Base-by-base conservation (phyloP, 2,329 filamentous ascomycete genomes). In the Xylaria sp. region DNA sequence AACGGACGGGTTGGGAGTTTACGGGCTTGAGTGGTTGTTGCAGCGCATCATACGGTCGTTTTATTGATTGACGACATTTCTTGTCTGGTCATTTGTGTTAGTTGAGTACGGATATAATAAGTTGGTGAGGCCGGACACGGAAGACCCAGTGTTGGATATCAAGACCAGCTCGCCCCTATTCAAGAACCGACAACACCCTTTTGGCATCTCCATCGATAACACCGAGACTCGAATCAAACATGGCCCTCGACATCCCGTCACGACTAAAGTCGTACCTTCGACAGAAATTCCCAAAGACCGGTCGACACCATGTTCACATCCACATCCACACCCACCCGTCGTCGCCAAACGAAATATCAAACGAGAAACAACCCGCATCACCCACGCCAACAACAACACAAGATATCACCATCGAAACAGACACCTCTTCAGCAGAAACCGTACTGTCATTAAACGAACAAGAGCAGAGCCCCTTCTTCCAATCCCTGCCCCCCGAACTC, bases 401-500 rank as follows among this genome's bases (percentile, higher is more conserved):
- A 30, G 18, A 34, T 16, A 10, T 13, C 9, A 13, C 52, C 13
- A 23, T 35, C 10, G 54, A 54, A 18, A 44, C 56, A 30, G 23
- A 30, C 23, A 30, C 23, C 23, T 30, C 23, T 30, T 30, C 23
- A 30, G 3, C 23, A 30, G 23, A 30, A 30, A 30, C 23, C 23
- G 1, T 30, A 30, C 44, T 8, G 52, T 39, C 37, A 52, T 19
- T n/a, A 50, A 13, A 68, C 44, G 58, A 64, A 37, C 69, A 71
- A 49, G 57, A 63, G 19, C 30, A 61, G 11, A 69, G 69, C 61
- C 52, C 61, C 1, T 72, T 75, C 59, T 71, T 74, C 57, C 68
- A 66, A 52, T 66, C 65, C 34, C 63, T 76, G 1, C 73, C 74
- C 7, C 60, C 69, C 7, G 73, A 75, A 62, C 67, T 76, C 5